A percentile compares a stretch with the other conserved stretches of the same genome.
Evolutionary conservation across 129 eudicot genomes (phyloP).

Genomic region (Centella asiatica): DNA sequence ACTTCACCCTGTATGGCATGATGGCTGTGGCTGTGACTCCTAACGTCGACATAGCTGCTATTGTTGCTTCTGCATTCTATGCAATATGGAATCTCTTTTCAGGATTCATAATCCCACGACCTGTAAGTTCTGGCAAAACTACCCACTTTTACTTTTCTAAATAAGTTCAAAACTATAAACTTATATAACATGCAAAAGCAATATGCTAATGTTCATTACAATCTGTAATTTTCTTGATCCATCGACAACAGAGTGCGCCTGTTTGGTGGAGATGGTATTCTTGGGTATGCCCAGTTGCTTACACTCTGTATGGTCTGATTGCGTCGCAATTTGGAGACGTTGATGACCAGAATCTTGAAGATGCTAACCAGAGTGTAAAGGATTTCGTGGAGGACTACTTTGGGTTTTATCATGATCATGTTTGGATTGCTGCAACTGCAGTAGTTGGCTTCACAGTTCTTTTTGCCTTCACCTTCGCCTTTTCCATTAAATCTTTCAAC

Average conservation of each 20-base stretch:
- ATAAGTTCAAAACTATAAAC: too few relatives aligned
- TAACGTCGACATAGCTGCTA: conserved; percentile 5
- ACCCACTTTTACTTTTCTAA: not conserved
- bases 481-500: conserved; percentile 25
- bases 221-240: not conserved
- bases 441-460: conserved; percentile 16
- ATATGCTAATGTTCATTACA: not conserved
- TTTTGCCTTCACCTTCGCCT: conserved; percentile 27
- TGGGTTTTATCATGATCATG: conserved; percentile 26
- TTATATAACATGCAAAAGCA: not conserved
- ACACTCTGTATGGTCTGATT: conserved; percentile 53
- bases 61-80: conserved; percentile 9
- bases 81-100: conserved; percentile 12
- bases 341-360: not conserved
- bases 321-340: conserved; percentile 57
- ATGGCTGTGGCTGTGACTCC: conserved; percentile 11
- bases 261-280: conserved; percentile 84
- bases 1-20: conserved; percentile 8
- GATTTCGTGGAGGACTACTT: conserved; percentile 20
- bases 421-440: conserved; percentile 21
- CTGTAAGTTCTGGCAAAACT: conserved; percentile 2
- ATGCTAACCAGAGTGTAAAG: conserved; percentile 13
- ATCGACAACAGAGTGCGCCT: conserved; percentile 49
- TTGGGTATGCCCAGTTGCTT: conserved; percentile 51
- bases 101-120: conserved; percentile 5